Percentiles rank a stretch among this genome's conserved stretches.
phyloP scores from a whole-genome alignment of 768 basidiomycete species.

The Gelatoporia subvermispora region DNA sequence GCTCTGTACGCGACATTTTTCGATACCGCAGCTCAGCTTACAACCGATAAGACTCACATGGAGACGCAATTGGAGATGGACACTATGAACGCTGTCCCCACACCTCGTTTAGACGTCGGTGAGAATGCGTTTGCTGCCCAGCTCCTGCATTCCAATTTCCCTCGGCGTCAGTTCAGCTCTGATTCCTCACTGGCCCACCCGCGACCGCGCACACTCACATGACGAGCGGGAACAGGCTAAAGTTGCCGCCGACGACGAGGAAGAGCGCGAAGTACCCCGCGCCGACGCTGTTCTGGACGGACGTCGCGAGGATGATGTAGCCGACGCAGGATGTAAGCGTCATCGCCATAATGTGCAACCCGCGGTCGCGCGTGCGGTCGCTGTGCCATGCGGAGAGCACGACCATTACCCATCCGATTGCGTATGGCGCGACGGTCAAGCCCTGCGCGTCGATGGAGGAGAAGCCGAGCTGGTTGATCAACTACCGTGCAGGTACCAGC shows the following conservation, averaged over 20 bases:
- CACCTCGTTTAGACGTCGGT: conserved; percentile 55
- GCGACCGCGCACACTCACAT: conserved; percentile 34
- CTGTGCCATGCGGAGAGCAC: conserved; percentile 51
- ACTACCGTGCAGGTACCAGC: conserved; percentile 20
- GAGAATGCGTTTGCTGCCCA: conserved; percentile 58
- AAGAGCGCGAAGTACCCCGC: conserved; percentile 56
- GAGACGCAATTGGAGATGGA: conserved; percentile 56
- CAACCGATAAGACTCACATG: conserved; percentile 34
- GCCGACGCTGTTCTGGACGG: conserved; percentile 45
- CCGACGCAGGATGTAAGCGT: conserved; percentile 41
- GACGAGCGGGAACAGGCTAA: conserved; percentile 52
- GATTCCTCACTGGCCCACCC: not conserved
- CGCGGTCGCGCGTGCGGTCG: conserved; percentile 48
- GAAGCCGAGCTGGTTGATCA: conserved; percentile 54
- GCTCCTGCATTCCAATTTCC: conserved; percentile 33
- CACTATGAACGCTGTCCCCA: conserved; percentile 56
- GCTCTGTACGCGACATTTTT: conserved; percentile 29
- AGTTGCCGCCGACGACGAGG: conserved; percentile 50
- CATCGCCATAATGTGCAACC: conserved; percentile 52
- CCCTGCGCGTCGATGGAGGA: conserved; percentile 53
- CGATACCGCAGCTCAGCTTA: conserved; percentile 1
- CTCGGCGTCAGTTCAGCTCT: not conserved
- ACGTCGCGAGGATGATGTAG: conserved; percentile 51
- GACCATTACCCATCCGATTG: conserved; percentile 52
- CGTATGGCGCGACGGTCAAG: conserved; percentile 53